Conservation (phyloP, 257 asterid genomes). For the Solanum bulbocastanum region DNA sequence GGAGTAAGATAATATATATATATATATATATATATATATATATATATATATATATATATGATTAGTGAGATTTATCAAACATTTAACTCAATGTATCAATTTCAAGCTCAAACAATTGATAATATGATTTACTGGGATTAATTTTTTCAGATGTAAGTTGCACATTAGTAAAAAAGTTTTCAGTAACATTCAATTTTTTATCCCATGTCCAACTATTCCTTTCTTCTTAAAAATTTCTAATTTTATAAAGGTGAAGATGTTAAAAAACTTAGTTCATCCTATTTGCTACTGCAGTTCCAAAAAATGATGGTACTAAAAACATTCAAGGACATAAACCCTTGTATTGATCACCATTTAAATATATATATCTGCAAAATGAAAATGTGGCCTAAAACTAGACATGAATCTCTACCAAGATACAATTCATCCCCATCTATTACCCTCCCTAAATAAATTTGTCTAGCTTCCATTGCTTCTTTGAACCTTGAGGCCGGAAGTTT, state of each 20-base stretch:
- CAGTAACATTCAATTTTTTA: not conserved
- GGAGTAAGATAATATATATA: not conserved
- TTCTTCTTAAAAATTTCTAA: not conserved
- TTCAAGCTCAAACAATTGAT: too few species aligned
- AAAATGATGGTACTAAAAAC: not conserved
- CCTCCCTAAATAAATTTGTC: constrained; percentile 29
- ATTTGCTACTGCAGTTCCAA: not conserved
- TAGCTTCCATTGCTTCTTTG: constrained; percentile 26
- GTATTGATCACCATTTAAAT: constrained; percentile 1
- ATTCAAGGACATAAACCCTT: not conserved
- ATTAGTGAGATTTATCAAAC: too few species aligned
- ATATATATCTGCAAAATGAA: not conserved
- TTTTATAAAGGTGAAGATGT: not conserved
- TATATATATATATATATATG: too few species aligned
- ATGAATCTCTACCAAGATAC: constrained; percentile 15
- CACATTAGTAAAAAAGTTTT: not conserved
- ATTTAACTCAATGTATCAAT: too few species aligned
- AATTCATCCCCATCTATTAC: not conserved
- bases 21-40: too few species aligned
- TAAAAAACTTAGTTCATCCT: not conserved
- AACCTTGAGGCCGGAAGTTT: constrained; percentile 29
- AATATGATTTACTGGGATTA: not conserved
- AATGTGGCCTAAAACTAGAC: constrained; percentile 4
- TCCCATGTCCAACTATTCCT: not conserved
- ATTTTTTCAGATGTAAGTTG: not conserved